Evolutionary conservation across 805 yeast genomes (phyloP).

Genomic region (Candida golubevii): DNA sequence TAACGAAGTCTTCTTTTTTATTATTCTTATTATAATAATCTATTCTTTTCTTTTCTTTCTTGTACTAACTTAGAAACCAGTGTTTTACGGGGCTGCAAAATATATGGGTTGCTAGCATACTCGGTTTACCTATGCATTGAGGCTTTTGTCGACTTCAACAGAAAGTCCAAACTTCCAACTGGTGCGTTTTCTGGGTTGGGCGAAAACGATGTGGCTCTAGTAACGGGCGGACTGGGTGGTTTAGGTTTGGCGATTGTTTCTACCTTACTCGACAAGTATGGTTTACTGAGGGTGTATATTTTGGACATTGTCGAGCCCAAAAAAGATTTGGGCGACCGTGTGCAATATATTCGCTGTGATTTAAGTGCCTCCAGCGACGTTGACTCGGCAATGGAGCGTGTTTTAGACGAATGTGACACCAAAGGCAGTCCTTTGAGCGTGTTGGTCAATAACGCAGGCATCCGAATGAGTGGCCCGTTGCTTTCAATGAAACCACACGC

Average conservation of each 20-base stretch:
- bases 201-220: slow-evolving; percentile 23
- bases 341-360: slow-evolving; percentile 25
- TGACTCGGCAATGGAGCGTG: slow-evolving; percentile 12
- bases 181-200: slow-evolving; percentile 1
- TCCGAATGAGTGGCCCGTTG: slow-evolving; percentile 33
- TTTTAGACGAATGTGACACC: slow-evolving; percentile 6
- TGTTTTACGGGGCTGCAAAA: slow-evolving; percentile 1
- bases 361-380: slow-evolving; percentile 17
- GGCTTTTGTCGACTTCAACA: slow-evolving; percentile 1
- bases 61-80: neutral
- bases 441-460: slow-evolving; percentile 48
- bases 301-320: slow-evolving; percentile 27
- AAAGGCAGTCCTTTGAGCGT: slow-evolving; percentile 23
- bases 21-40: too few relatives aligned
- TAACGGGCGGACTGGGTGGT: slow-evolving; percentile 52
- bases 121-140: slow-evolving; percentile 4
- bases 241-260: slow-evolving; percentile 42
- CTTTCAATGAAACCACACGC: slow-evolving; percentile 20
- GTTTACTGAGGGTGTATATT: slow-evolving; percentile 22
- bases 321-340: slow-evolving; percentile 6
- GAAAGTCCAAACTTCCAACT: slow-evolving; percentile 3
- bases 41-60: too few relatives aligned
- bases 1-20: neutral
- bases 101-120: neutral
- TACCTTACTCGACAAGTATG: slow-evolving; percentile 15